phyloP scores from a whole-genome alignment of 495 filamentous ascomycete species.

The Apiosordaria backusii region DNA sequence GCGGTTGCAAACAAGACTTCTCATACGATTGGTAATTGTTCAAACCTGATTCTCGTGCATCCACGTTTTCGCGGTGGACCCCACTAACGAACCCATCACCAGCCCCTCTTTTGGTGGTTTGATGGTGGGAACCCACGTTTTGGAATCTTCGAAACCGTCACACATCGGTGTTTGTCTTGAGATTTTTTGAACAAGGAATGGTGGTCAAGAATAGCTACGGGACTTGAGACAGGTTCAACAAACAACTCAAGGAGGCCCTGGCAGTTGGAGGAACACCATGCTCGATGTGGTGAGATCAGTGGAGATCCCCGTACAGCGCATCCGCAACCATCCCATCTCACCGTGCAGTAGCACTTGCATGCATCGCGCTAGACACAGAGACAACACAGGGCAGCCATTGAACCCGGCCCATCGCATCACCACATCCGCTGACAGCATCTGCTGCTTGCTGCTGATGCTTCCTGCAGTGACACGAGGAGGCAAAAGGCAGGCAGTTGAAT shows the following conservation, averaged over 20 bases:
- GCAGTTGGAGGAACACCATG: background rate
- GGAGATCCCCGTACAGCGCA: background rate
- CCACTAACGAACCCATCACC: background rate
- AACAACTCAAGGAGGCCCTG: background rate
- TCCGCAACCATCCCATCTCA: background rate
- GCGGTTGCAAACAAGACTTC: background rate
- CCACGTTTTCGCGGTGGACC: background rate
- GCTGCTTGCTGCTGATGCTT: too few species aligned
- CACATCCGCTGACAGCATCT: background rate
- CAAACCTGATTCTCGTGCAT: background rate
- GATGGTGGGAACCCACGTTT: background rate
- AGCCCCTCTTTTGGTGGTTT: background rate
- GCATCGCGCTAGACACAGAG: background rate
- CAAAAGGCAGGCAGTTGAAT: background rate
- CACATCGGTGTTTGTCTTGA: background rate
- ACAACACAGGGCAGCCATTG: background rate
- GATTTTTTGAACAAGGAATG: background rate
- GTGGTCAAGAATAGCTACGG: background rate
- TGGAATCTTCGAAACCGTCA: background rate
- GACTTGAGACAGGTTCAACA: background rate
- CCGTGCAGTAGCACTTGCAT: background rate
- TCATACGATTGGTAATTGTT: background rate
- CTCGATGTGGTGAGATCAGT: background rate
- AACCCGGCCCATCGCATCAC: background rate
- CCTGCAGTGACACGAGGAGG: background rate